Percentiles rank a stretch among this genome's conserved stretches.
Conservation (phyloP, 805 yeast species). For the Saccharomyces kudriavzevii region DNA sequence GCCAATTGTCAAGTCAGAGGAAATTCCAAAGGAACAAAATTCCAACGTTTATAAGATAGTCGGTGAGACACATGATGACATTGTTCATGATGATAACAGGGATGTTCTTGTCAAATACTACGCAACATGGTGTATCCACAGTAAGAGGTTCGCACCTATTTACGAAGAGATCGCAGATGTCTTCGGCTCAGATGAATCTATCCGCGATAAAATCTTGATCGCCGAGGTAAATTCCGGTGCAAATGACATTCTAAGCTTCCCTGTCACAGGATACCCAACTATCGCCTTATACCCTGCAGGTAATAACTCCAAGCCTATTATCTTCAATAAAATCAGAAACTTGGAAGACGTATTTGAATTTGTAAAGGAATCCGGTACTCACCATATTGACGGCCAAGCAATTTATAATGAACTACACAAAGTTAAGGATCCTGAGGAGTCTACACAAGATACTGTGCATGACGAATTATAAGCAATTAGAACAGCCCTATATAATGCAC, state of each 20-base stretch:
- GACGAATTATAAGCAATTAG: conserved; percentile 28
- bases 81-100: conserved; percentile 48
- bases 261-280: conserved; percentile 88
- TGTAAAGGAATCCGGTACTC: conserved; percentile 59
- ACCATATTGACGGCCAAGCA: conserved; percentile 45
- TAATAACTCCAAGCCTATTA: conserved; percentile 55
- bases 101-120: conserved; percentile 84
- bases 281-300: conserved; percentile 86
- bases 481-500: background rate
- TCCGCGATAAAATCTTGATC: conserved; percentile 50
- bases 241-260: conserved; percentile 73
- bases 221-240: conserved; percentile 86
- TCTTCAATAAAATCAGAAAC: conserved; percentile 64
- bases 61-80: conserved; percentile 69
- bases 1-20: conserved; percentile 78
- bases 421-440: conserved; percentile 13
- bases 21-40: conserved; percentile 75
- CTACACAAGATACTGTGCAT: conserved; percentile 17
- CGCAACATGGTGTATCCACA: conserved; percentile 98
- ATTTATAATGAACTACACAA: background rate
- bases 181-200: conserved; percentile 44
- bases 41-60: conserved; percentile 69
- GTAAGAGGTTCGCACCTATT: conserved; percentile 81
- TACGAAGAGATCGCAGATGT: conserved; percentile 80
- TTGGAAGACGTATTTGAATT: conserved; percentile 63